Conservation (phyloP, 2,329 filamentous ascomycete genomes). For the Trichoderma atrobrunneum region DNA sequence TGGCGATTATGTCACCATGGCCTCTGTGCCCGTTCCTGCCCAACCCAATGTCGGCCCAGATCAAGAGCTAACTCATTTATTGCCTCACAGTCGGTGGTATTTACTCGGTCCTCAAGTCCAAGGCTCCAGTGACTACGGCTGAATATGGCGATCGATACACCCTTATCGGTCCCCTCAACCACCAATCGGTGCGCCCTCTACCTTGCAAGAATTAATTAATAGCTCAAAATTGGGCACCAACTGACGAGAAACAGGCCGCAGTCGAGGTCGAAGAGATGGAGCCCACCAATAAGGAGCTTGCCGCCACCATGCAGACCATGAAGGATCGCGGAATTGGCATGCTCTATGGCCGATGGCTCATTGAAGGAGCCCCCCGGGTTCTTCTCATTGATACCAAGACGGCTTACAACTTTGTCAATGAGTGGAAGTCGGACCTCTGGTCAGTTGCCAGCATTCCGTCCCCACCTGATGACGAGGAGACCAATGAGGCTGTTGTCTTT, state of each 20-base stretch:
- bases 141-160: conserved; percentile 99
- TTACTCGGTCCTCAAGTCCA: conserved; percentile 98
- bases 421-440: conserved; percentile 98
- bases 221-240: conserved; percentile 18
- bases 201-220: conserved; percentile 8
- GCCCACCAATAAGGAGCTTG: conserved; percentile 75
- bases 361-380: conserved; percentile 91
- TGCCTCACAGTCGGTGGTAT: conserved; percentile 80
- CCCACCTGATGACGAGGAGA: conserved; percentile 86
- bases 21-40: neutral
- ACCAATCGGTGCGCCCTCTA: conserved; percentile 66
- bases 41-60: neutral
- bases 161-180: conserved; percentile 90
- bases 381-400: conserved; percentile 93
- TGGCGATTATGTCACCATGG: neutral
- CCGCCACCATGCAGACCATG: conserved; percentile 87
- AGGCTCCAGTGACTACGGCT: conserved; percentile 93
- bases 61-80: conserved; percentile 6
- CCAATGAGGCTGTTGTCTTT: conserved; percentile 96
- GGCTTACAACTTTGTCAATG: conserved; percentile 84
- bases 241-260: conserved; percentile 61
- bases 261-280: conserved; percentile 95
- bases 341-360: conserved; percentile 94
- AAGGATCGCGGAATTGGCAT: conserved; percentile 85
- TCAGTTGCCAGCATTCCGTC: conserved; percentile 90